Base-by-base conservation (phyloP, 176 grass and related monocot species). In the Bonia amplexicaulis region DNA sequence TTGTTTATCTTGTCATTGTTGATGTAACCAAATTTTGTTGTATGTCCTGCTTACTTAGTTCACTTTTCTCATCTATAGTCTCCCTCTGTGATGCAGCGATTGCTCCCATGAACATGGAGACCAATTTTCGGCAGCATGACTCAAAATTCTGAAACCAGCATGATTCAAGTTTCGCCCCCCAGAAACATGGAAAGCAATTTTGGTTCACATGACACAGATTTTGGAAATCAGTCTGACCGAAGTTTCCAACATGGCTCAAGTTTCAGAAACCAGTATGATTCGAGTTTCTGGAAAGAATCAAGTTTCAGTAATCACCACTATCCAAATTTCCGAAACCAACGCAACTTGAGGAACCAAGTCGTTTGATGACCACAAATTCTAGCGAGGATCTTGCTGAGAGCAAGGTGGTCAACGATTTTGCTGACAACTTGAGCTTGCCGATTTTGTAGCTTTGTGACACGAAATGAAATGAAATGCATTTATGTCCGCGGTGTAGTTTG, bases 61-160 rank as follows among this genome's bases (percentile, higher is more conserved):
- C 37, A 57, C 0, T 23, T 73, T 66, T 76, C 22, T 53, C 22
- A 62, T 70, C 29, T 74, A 57, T 35, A 78, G 20, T 80, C n/a
- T 83, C 31, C 67, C 46, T 25, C 15, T 82, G 3, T 65, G 41
- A 73, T 93, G 74, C 81, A 93, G 91, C 88, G 53, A 90, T 93
- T 90, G 91, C 85, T 69, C 86, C 86, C 13, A 85, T 88, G 77
- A 88, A 81, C 20, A 85, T 54, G 82, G 90, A 86, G 6, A 88
- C 65, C 48, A 88, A 82, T 78, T 90, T 84, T 74, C 80, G 73
- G 16, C 41, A 39, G 17, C 60, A 69, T 78, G 69, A 86, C 9
- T 27, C 5, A 6, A 83, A 49, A 78, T 77, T 57, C 48, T 82
- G 83, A 65, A 73, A 29, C 55, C 88, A 72, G 11, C 57, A 78